Evolutionary conservation across 768 basidiomycete genomes (phyloP).

Genomic region (Suillus variegatus): DNA sequence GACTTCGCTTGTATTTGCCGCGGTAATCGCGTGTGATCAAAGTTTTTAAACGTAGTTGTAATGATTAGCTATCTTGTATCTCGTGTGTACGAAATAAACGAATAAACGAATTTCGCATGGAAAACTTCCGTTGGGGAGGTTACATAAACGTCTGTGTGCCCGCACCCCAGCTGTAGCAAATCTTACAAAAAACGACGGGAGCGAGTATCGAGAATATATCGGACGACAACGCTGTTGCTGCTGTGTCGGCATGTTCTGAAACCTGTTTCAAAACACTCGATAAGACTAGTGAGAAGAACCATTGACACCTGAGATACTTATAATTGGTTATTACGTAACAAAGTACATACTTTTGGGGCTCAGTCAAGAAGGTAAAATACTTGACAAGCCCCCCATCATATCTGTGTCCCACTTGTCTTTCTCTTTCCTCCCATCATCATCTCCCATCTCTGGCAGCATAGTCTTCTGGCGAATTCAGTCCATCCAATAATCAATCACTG

Average conservation of each 20-base stretch:
- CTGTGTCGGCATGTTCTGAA: neutral
- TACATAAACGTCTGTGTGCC: constrained; percentile 7
- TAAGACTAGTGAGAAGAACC: neutral
- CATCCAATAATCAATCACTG: constrained; percentile 8
- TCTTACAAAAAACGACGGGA: neutral
- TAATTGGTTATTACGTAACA: constrained; percentile 29
- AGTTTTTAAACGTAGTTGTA: neutral
- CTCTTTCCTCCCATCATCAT: constrained; percentile 23
- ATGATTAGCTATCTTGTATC: neutral
- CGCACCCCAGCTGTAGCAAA: neutral
- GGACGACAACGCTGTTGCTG: neutral
- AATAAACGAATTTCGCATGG: neutral
- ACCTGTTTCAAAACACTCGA: neutral
- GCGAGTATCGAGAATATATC: neutral
- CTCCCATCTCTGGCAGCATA: constrained; percentile 12
- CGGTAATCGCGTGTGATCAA: neutral
- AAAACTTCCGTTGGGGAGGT: constrained; percentile 11
- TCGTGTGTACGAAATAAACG: neutral
- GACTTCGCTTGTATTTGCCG: neutral
- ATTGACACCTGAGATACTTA: neutral
- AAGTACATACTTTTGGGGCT: constrained; percentile 33
- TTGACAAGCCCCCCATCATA: constrained; percentile 16
- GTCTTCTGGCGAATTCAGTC: constrained; percentile 8
- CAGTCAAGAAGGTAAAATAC: constrained; percentile 21
- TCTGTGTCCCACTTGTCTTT: constrained; percentile 9